These are phyloP conservation scores for Coemansia sp. DNA, from an alignment of 192 early-diverging fungal species.

Conservation along the genomic window DNA sequence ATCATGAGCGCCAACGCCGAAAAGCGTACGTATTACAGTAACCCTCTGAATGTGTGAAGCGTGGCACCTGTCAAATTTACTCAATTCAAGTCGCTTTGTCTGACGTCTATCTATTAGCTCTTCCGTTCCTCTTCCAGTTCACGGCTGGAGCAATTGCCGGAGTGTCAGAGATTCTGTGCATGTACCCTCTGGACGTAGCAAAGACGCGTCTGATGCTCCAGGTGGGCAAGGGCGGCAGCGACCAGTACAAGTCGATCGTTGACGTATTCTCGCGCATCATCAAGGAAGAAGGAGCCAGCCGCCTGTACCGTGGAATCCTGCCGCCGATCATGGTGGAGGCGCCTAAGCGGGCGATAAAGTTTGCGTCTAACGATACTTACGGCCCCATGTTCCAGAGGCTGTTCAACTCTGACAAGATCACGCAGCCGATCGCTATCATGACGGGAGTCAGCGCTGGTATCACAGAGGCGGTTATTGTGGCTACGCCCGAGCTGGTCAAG, in stretches of 20 bases:
- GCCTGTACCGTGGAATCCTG: slow-evolving; percentile 89
- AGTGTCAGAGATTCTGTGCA: slow-evolving; percentile 87
- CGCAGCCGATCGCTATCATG: slow-evolving; percentile 72
- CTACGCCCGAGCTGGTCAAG: slow-evolving; percentile 92
- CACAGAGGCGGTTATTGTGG: slow-evolving; percentile 90
- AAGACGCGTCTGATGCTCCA: slow-evolving; percentile 94
- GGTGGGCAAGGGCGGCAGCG: slow-evolving; percentile 57
- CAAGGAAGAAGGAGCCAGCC: slow-evolving; percentile 63
- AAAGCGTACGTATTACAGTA: slow-evolving; percentile 6
- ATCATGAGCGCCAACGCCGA: slow-evolving; percentile 16
- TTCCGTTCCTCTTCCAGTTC: slow-evolving; percentile 81
- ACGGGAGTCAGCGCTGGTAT: slow-evolving; percentile 88
- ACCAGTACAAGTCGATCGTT: slow-evolving; percentile 62
- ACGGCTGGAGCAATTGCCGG: slow-evolving; percentile 77
- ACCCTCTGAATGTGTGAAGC: not conserved
- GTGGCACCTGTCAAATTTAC: not conserved
- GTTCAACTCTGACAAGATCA: slow-evolving; percentile 72
- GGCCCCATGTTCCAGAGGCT: slow-evolving; percentile 64
- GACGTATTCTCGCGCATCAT: slow-evolving; percentile 68
- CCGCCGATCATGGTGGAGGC: slow-evolving; percentile 97
- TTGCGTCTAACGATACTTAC: slow-evolving; percentile 91
- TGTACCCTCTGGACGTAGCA: slow-evolving; percentile 94
- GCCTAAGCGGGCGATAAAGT: slow-evolving; percentile 97
- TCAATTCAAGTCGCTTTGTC: not conserved
- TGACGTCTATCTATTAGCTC: slow-evolving; percentile 42